A percentile compares a stretch with the other conserved stretches of the same genome.
These are phyloP conservation scores for Micractinium sp. DNA, from an alignment of 139 green algal species.

Conservation along the genomic window DNA sequence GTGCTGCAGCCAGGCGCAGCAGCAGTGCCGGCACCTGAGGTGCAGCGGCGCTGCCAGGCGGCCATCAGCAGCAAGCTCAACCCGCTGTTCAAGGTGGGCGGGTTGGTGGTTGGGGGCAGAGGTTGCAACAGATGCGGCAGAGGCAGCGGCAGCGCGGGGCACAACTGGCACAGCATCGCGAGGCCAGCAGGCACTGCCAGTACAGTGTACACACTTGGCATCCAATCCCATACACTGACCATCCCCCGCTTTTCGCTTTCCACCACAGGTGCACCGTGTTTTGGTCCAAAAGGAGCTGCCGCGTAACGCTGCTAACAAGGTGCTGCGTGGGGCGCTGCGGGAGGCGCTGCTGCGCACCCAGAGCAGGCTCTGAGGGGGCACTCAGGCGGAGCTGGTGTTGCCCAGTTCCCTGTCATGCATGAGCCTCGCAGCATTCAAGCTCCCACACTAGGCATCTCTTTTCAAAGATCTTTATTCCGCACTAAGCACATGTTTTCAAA, in stretches of 20 bases:
- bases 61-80: constrained; percentile 81
- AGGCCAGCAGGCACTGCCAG: neutral
- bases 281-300: constrained; percentile 57
- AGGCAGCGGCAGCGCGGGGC: neutral
- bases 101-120: neutral
- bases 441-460: too few species aligned
- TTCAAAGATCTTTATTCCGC: too few species aligned
- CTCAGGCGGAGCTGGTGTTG: too few species aligned
- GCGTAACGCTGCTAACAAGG: constrained; percentile 89
- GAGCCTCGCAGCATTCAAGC: too few species aligned
- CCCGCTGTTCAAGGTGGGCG: constrained; percentile 88
- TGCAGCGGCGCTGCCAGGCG: constrained; percentile 61
- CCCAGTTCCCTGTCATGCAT: too few species aligned
- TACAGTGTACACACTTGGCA: too few species aligned
- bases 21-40: neutral
- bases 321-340: constrained; percentile 83
- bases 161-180: too few species aligned
- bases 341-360: constrained; percentile 41
- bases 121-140: neutral
- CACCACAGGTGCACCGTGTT: neutral
- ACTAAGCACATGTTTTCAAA: too few species aligned
- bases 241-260: neutral
- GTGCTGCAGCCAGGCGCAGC: constrained; percentile 55
- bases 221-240: neutral
- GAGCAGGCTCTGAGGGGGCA: constrained; percentile 17